Conservation (phyloP, 179 eudicot species). For the Actinidia arguta region DNA sequence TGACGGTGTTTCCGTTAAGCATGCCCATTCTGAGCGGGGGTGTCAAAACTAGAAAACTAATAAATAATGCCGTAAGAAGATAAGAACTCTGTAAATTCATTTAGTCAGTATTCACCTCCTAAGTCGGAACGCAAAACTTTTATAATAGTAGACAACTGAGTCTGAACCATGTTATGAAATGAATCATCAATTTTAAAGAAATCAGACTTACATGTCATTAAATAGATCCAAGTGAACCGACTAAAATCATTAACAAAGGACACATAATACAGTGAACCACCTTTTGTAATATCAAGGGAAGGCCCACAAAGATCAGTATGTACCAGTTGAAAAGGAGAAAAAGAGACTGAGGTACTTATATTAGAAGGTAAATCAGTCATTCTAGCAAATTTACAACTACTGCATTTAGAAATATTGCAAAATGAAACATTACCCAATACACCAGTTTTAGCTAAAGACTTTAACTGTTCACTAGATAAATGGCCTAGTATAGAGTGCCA, state of each 20-base stretch:
- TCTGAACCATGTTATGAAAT: too few species aligned
- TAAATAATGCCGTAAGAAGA: background rate
- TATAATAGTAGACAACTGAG: too few species aligned
- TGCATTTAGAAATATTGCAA: background rate
- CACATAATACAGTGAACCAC: too few species aligned
- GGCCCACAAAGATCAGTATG: background rate
- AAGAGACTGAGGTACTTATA: too few species aligned
- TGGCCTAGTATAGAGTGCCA: background rate
- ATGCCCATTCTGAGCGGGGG: background rate
- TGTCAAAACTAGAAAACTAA: background rate
- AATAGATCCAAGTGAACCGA: too few species aligned
- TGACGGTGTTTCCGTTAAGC: background rate
- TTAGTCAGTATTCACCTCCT: background rate
- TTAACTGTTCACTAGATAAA: background rate
- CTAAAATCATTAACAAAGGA: too few species aligned
- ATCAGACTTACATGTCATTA: too few species aligned
- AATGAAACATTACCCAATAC: background rate
- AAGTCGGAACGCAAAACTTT: too few species aligned
- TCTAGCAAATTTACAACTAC: background rate
- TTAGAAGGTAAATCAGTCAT: background rate
- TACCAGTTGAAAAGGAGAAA: background rate
- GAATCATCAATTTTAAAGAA: too few species aligned
- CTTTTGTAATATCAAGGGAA: background rate
- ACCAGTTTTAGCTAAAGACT: background rate
- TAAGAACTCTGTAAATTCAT: too few species aligned